Conservation (phyloP, 306 rosid species). For the Pyrus pyrifolia region DNA sequence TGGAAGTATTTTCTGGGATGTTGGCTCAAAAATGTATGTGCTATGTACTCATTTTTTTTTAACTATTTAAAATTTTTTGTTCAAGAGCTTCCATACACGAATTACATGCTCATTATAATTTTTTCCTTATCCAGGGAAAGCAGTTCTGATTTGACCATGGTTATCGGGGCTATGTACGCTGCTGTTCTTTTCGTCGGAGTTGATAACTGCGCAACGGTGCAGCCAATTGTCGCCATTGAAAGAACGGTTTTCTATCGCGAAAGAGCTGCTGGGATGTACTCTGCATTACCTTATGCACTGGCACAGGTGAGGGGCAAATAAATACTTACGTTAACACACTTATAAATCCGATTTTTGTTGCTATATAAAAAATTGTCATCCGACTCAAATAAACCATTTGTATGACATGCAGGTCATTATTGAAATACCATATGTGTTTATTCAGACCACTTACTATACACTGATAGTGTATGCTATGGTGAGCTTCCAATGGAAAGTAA, state of each 20-base stretch:
- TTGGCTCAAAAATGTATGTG: constrained; percentile 61
- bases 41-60: not conserved
- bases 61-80: too few relatives aligned
- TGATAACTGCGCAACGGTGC: constrained; percentile 81
- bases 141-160: constrained; percentile 44
- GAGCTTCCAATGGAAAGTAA: constrained; percentile 68
- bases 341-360: not conserved
- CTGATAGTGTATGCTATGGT: constrained; percentile 82
- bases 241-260: constrained; percentile 88
- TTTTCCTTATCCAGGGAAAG: constrained; percentile 30
- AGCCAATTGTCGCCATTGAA: constrained; percentile 79
- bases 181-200: constrained; percentile 81
- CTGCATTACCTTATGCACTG: constrained; percentile 84
- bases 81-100: not conserved
- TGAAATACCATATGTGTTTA: constrained; percentile 71
- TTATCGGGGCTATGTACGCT: constrained; percentile 89
- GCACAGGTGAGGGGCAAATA: constrained; percentile 50
- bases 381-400: not conserved
- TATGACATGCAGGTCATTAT: constrained; percentile 47
- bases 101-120: not conserved
- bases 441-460: constrained; percentile 64
- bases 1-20: constrained; percentile 78
- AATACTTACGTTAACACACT: not conserved
- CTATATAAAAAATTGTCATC: not conserved
- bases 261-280: constrained; percentile 95